Percentiles rank a stretch among this genome's conserved stretches.
Conservation (phyloP, 768 basidiomycete species). For the Suillus tomentosus region DNA sequence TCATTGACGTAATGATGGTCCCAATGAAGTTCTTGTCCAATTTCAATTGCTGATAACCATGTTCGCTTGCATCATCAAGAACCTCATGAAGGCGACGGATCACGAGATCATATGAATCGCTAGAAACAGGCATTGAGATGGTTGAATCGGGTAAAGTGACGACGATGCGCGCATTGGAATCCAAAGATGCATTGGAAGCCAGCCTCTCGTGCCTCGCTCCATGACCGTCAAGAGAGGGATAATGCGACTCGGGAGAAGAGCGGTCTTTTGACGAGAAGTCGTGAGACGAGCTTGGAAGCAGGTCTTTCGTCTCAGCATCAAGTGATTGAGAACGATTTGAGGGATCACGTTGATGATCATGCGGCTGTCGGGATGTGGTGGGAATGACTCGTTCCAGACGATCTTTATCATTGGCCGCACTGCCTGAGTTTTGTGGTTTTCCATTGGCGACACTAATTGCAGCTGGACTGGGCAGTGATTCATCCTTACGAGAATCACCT, state of each 20-base stretch:
- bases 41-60: constrained; percentile 60
- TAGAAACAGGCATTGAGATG: constrained; percentile 25
- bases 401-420: constrained; percentile 16
- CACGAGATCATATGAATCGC: constrained; percentile 48
- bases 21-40: constrained; percentile 78
- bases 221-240: constrained; percentile 17
- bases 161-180: constrained; percentile 41
- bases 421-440: constrained; percentile 8
- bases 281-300: constrained; percentile 16
- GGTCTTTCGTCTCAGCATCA: constrained; percentile 17
- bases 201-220: constrained; percentile 23
- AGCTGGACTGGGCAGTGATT: background rate
- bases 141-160: constrained; percentile 45
- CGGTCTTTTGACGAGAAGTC: constrained; percentile 24
- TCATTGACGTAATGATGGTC: constrained; percentile 64
- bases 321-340: constrained; percentile 4
- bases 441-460: background rate
- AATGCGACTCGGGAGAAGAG: constrained; percentile 37
- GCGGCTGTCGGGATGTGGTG: background rate
- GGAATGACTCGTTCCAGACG: background rate
- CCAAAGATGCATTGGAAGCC: constrained; percentile 28
- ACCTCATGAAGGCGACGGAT: constrained; percentile 59
- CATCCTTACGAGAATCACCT: constrained; percentile 27
- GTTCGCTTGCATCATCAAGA: constrained; percentile 58
- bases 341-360: background rate